These are phyloP conservation scores for Candida chauliodis DNA, from an alignment of 805 yeast genomes.

Conservation along the genomic window DNA sequence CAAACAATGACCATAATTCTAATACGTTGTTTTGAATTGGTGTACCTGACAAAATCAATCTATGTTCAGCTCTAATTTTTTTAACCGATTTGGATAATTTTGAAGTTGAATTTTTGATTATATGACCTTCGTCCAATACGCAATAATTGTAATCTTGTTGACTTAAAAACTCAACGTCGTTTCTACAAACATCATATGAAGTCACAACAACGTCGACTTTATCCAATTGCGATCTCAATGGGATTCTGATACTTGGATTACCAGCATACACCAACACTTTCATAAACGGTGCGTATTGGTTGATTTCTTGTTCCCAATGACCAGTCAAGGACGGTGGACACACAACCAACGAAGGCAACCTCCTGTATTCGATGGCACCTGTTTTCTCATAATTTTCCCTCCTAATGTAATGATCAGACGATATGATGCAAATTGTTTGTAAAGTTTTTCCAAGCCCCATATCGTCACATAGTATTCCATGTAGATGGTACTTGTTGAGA, in stretches of 20 bases:
- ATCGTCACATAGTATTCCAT: conserved; percentile 97
- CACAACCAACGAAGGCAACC: conserved; percentile 77
- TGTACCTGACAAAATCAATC: conserved; percentile 91
- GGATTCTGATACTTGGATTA: conserved; percentile 69
- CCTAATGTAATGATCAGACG: conserved; percentile 90
- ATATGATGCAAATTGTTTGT: conserved; percentile 94
- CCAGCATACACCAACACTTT: conserved; percentile 87
- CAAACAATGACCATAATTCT: conserved; percentile 96
- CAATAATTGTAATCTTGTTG: conserved; percentile 81
- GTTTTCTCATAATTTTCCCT: conserved; percentile 65
- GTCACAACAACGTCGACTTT: conserved; percentile 85
- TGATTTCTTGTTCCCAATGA: conserved; percentile 96
- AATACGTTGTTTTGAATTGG: conserved; percentile 97
- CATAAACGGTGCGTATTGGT: conserved; percentile 84
- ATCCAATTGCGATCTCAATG: conserved; percentile 49
- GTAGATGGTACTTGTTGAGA: conserved; percentile 88
- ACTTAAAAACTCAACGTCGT: conserved; percentile 68
- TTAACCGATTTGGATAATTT: conserved; percentile 89
- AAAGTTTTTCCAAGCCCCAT: conserved; percentile 98
- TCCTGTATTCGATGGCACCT: conserved; percentile 60
- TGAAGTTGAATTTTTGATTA: conserved; percentile 86
- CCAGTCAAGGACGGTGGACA: conserved; percentile 99
- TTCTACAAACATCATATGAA: conserved; percentile 93
- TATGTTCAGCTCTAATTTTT: conserved; percentile 75
- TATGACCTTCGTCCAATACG: conserved; percentile 96